phyloP scores from a whole-genome alignment of 1,139 yeast genomes.

The Diutina rugosa region DNA sequence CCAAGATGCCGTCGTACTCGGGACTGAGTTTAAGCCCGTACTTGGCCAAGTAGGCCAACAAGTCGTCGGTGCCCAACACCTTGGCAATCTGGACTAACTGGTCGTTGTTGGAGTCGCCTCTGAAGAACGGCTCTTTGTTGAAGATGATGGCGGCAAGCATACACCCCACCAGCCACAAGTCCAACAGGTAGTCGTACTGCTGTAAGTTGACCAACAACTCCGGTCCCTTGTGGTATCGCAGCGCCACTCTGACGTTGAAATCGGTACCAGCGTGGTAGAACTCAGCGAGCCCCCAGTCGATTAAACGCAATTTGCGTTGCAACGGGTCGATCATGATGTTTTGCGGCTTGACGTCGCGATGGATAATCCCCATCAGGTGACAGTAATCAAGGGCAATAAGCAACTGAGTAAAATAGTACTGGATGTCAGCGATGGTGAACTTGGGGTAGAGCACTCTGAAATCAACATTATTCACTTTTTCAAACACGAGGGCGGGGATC shows the following conservation, averaged over 20 bases:
- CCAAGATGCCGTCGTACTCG: conserved; percentile 46
- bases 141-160: conserved; percentile 69
- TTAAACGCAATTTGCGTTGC: conserved; percentile 47
- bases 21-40: conserved; percentile 48
- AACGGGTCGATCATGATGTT: conserved; percentile 73
- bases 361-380: conserved; percentile 78
- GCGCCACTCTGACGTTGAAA: conserved; percentile 71
- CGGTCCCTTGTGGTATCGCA: conserved; percentile 74
- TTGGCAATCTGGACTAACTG: conserved; percentile 70
- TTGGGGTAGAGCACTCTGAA: conserved; percentile 61
- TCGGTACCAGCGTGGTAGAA: conserved; percentile 71
- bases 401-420: conserved; percentile 57
- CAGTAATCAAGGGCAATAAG: conserved; percentile 62
- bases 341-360: conserved; percentile 76
- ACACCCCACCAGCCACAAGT: conserved; percentile 75
- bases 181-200: conserved; percentile 68
- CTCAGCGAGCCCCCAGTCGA: conserved; percentile 82
- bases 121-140: conserved; percentile 66
- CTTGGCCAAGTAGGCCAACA: conserved; percentile 45
- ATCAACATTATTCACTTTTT: conserved; percentile 58
- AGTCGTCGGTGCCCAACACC: conserved; percentile 61
- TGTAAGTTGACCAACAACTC: conserved; percentile 62
- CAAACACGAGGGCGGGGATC: conserved; percentile 67
- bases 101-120: conserved; percentile 69
- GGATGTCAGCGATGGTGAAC: conserved; percentile 48